Base-by-base conservation (phyloP, 768 basidiomycete genomes). In the Xerocomellus chrysenteron region DNA sequence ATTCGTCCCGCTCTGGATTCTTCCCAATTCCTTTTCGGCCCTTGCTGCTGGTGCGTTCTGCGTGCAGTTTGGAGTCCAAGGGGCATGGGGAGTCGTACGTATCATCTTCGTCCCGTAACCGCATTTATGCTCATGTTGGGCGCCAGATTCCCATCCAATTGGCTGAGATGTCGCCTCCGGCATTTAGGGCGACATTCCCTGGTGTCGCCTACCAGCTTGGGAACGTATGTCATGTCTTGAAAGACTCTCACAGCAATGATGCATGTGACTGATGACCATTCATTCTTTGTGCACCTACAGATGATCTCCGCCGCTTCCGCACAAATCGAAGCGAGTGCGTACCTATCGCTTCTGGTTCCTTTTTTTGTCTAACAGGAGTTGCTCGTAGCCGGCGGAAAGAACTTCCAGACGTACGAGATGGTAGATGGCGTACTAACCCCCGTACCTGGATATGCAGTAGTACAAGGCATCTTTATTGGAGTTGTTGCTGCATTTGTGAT, bases 401-500 rank as follows among this genome's bases (percentile, higher is more conserved):
- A 85, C 54, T 72, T 88, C 30, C 69, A 73, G 54, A 85, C 80
- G 0, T 82, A 77, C 5, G 69, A 86, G 40, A 64, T 75, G 9
- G 24, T 57, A 44, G 58, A 79, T 24, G 84, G 84, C 2, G 62
- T 66, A 6, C 63, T 66, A 0, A 75, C 68, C 3, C 59, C 64
- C 24, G 82, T 85, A 0, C 78, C 86, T 2, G 83, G 90, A 65
- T 91, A 90, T 60, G 88, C 86, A 3, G 85, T 66, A 24, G 90
- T 91, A 5, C 90, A 92, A 75, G 91, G 90, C 40, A 94, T 98
- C 65, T 78, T 98, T 37, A 87, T 97, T 45, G 94, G 94, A 9
- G 79, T 81, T 26, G 88, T 97, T 19, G 79, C 90, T 2, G 86
- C 83, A 0, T 95, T 88, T 60, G 83, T 92, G 42, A 72, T 96